Conservation (phyloP, 768 basidiomycete species). For the Xerocomellus amylosporus region DNA sequence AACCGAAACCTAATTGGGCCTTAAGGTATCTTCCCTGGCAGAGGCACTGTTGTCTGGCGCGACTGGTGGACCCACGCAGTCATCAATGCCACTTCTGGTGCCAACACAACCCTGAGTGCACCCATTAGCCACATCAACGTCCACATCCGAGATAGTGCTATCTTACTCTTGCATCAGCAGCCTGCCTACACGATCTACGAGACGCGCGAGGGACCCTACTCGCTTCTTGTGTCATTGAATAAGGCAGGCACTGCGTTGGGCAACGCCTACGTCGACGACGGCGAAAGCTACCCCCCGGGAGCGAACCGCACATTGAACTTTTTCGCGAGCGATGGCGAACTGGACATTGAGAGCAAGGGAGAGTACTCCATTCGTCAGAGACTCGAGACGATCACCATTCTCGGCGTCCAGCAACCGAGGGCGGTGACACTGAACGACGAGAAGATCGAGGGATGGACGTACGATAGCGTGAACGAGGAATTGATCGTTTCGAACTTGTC, state of each 20-base stretch:
- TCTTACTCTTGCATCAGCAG: conserved; percentile 57
- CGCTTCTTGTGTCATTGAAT: conserved; percentile 57
- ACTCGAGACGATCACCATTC: conserved; percentile 52
- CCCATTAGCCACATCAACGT: conserved; percentile 76
- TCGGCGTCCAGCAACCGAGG: conserved; percentile 50
- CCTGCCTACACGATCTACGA: conserved; percentile 70
- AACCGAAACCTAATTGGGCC: neutral
- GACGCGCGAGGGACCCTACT: conserved; percentile 59
- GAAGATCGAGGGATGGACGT: conserved; percentile 38
- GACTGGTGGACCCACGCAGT: conserved; percentile 71
- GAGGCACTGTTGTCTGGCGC: conserved; percentile 58
- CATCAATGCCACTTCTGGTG: conserved; percentile 42
- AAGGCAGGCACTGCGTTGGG: conserved; percentile 52
- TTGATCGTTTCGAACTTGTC: conserved; percentile 39
- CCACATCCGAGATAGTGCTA: conserved; percentile 68
- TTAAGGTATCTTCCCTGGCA: conserved; percentile 63
- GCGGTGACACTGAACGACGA: conserved; percentile 41
- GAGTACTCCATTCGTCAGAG: conserved; percentile 38
- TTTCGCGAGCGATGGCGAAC: conserved; percentile 29
- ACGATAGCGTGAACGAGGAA: conserved; percentile 37
- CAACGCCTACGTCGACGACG: conserved; percentile 68
- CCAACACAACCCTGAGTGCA: conserved; percentile 52
- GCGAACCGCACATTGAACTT: conserved; percentile 49
- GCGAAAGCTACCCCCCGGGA: conserved; percentile 58
- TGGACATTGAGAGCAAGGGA: conserved; percentile 39